phyloP scores from a whole-genome alignment of 2,329 filamentous ascomycete genomes.

The Sporothrix globosa region DNA sequence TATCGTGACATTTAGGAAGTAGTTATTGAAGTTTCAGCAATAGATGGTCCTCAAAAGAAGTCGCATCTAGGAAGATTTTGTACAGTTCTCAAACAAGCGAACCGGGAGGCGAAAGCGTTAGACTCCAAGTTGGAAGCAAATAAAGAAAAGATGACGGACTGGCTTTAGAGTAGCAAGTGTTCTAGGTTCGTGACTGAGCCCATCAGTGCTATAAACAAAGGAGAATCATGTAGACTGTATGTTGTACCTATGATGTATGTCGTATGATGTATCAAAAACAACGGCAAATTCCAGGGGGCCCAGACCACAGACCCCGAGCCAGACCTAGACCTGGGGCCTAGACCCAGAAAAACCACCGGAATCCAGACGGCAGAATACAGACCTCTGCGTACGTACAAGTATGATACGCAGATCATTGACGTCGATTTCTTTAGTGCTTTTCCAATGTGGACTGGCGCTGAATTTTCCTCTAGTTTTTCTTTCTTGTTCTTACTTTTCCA shows the following conservation, averaged over 20 bases:
- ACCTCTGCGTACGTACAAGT: slow-evolving; percentile 9
- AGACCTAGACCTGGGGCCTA: slow-evolving; percentile 4
- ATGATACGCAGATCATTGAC: background rate
- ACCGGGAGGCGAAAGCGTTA: background rate
- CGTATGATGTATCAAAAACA: too few relatives aligned
- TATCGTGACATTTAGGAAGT: too few relatives aligned
- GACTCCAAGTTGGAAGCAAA: background rate
- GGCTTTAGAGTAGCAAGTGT: background rate
- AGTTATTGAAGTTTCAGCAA: too few relatives aligned
- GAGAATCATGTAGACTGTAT: background rate
- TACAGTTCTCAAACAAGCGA: background rate
- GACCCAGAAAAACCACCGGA: background rate
- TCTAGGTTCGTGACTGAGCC: background rate
- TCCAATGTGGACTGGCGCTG: background rate
- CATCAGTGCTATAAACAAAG: background rate
- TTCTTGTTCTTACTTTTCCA: background rate
- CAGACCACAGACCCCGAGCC: too few relatives aligned
- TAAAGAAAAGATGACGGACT: background rate
- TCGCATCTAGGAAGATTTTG: background rate
- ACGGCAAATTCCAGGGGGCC: too few relatives aligned
- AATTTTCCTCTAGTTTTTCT: background rate
- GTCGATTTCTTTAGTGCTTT: background rate
- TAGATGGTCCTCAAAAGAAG: background rate
- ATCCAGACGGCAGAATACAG: background rate
- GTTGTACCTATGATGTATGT: background rate